These are phyloP conservation scores for Trifolium pratense DNA, from an alignment of 306 rosid genomes.

Conservation along the genomic window DNA sequence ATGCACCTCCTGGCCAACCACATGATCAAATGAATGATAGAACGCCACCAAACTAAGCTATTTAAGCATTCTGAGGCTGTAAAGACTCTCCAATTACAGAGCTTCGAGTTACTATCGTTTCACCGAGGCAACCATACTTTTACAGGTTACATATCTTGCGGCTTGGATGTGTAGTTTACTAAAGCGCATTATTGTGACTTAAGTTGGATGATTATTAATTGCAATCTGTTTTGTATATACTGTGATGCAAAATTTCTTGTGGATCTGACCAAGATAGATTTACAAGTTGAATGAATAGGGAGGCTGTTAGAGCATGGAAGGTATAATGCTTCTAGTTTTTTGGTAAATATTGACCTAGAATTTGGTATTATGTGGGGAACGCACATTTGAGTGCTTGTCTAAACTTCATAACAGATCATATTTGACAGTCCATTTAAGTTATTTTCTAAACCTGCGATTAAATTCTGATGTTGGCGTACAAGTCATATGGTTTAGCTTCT, in stretches of 20 bases:
- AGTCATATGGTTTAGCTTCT: neutral
- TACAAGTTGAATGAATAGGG: slow-evolving; percentile 1
- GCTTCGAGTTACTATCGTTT: slow-evolving; percentile 1
- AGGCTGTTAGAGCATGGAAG: neutral
- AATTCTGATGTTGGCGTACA: neutral
- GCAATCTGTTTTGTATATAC: slow-evolving; percentile 16
- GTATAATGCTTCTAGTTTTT: neutral
- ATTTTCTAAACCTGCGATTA: neutral
- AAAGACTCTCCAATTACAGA: slow-evolving; percentile 27
- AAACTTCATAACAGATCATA: neutral
- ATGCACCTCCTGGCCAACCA: slow-evolving; percentile 49
- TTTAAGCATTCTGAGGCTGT: slow-evolving; percentile 23
- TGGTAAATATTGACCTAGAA: neutral
- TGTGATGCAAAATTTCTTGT: neutral
- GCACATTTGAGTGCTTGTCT: neutral
- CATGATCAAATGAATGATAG: slow-evolving; percentile 57
- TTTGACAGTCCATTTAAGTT: neutral
- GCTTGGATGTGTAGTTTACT: slow-evolving; percentile 14
- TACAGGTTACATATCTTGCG: slow-evolving; percentile 1
- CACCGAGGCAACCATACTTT: slow-evolving; percentile 6
- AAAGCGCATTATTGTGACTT: neutral
- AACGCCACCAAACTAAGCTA: slow-evolving; percentile 59
- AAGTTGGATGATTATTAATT: neutral
- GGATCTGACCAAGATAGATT: neutral
- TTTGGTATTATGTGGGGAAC: neutral